Evolutionary conservation across 495 filamentous ascomycete genomes (phyloP), one percentile per base, ranked within the genome.

Genomic region (Penicillium psychrofluorescens): DNA sequence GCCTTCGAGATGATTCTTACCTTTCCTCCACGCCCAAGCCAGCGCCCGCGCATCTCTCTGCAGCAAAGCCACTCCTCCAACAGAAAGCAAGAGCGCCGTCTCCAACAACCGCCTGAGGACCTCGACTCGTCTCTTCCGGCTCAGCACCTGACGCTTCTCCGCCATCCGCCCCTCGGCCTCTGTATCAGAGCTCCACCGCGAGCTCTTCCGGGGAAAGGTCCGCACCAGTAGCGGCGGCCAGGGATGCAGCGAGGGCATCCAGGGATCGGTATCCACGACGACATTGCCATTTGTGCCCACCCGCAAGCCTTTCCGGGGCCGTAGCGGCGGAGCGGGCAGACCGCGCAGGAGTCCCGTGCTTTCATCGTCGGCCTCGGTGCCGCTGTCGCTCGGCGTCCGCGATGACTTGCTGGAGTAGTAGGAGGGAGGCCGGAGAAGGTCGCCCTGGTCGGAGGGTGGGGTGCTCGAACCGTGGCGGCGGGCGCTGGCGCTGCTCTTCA

Each of bases 311-410:
- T 95, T 95, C 44, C 81, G 79, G 12, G 80, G 75, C 32, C 82
- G 74, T 11, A 75, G 44, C 22, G 77, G 82, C 2, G 90, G 85
- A 0, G 88, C 85, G 1, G 90, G 90, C 29, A 95, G 62, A 5
- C 88, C 86, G 56, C 83, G 87, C 50, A 95, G 71, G 49, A 90
- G 78, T 8, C 64, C 62, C 2, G 72, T 78, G 36, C 74, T 77
- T 58, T 95, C 89, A 70, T 95, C 90, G 55, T 95, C 87, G 11
- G 90, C 87, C 55, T 96, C 89, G 9, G 88, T 94, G 37, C 90
- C 89, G 56, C 88, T 92, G 41, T 95, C 88, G 63, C 88, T 92
- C 10, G 77, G 74, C 7, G 80, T 75, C 6, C 74, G 70, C n/a
- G 75, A 74, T 36, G 61, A 58, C 45, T 55, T 46, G 32, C 32